Evolutionary conservation across 202 grass and related monocot genomes (phyloP).

Genomic region (Musa balbisiana): DNA sequence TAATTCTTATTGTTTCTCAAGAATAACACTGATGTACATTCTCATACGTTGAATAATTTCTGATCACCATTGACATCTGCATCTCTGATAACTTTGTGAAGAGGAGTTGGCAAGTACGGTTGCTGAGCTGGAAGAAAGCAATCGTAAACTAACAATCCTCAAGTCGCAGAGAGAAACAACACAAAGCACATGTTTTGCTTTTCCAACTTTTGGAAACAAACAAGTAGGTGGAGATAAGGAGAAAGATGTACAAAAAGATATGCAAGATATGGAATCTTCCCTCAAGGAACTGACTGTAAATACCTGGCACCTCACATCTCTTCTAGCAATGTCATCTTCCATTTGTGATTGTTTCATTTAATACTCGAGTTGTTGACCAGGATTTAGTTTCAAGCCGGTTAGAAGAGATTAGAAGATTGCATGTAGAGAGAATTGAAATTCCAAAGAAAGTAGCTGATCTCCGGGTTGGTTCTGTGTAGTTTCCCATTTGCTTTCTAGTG

Average conservation of each 20-base stretch:
- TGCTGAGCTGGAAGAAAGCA: slow-evolving; percentile 65
- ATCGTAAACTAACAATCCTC: slow-evolving; percentile 38
- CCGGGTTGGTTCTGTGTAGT: slow-evolving; percentile 45
- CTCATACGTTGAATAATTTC: too few relatives aligned
- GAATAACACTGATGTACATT: neutral
- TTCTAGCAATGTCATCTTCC: neutral
- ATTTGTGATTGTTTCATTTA: slow-evolving; percentile 16
- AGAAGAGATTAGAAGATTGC: slow-evolving; percentile 54
- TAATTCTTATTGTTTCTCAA: neutral
- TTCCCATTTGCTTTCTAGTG: neutral
- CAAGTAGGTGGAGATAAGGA: slow-evolving; percentile 40
- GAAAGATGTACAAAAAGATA: slow-evolving; percentile 61
- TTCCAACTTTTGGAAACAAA: slow-evolving; percentile 50
- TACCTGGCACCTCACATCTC: slow-evolving; percentile 4
- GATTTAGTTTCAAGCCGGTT: slow-evolving; percentile 49
- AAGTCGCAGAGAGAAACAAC: slow-evolving; percentile 53
- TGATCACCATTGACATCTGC: slow-evolving; percentile 7
- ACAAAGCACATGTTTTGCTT: slow-evolving; percentile 41
- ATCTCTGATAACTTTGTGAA: slow-evolving; percentile 21
- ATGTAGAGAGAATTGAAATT: slow-evolving; percentile 71
- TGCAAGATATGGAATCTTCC: slow-evolving; percentile 60
- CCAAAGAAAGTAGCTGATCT: slow-evolving; percentile 56
- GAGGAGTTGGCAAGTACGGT: slow-evolving; percentile 61
- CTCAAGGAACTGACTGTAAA: slow-evolving; percentile 64
- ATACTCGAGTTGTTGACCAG: slow-evolving; percentile 28